phyloP scores from a whole-genome alignment of 139 green algal species.

The Astrephomene gubernaculifera region DNA sequence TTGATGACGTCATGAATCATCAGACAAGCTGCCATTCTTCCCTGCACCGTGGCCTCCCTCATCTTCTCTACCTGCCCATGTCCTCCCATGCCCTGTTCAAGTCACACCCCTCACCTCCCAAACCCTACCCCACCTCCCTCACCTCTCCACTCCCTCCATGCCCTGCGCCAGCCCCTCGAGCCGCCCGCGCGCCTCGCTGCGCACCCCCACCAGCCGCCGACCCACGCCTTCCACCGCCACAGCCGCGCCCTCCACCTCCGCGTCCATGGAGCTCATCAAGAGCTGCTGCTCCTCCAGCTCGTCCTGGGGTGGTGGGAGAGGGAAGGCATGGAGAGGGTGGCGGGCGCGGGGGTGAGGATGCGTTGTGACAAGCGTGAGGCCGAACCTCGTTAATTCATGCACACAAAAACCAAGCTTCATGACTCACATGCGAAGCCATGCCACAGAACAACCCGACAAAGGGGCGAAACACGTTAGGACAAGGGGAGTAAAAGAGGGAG shows the following conservation, averaged over 20 bases:
- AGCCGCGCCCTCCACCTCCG: background rate
- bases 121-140: background rate
- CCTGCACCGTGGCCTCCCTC: background rate
- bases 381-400: too few relatives aligned
- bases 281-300: background rate
- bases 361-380: too few relatives aligned
- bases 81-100: background rate
- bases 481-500: too few relatives aligned
- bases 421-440: too few relatives aligned
- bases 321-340: background rate
- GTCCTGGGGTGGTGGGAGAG: background rate
- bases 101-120: background rate
- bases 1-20: background rate
- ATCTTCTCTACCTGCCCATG: background rate
- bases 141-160: background rate
- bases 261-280: background rate
- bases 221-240: background rate
- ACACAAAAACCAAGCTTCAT: too few relatives aligned
- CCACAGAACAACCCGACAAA: too few relatives aligned
- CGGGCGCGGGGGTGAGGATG: too few relatives aligned
- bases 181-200: too few relatives aligned
- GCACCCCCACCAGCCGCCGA: background rate
- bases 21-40: background rate
- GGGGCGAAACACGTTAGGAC: too few relatives aligned
- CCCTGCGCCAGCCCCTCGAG: background rate